Evolutionary conservation across 371 early-diverging fungal species (phyloP), one percentile per base, ranked within the genome.

Genomic region (Mucor circinelloides): DNA sequence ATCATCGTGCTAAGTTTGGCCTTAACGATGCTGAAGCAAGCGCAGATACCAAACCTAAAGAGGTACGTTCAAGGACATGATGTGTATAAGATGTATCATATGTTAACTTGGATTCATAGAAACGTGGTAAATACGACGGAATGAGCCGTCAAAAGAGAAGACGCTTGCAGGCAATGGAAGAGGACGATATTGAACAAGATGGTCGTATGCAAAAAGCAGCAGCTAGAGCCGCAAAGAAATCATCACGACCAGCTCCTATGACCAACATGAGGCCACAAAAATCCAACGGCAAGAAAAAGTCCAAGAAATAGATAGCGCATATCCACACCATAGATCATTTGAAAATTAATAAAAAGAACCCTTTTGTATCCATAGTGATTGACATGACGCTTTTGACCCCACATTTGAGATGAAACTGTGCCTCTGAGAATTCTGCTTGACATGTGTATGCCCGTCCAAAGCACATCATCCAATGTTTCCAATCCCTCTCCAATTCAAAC

Each of bases 121-220:
- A 88, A 63, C 87, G 89, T 8, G 85, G 80, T 63, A 84, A 84
- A 67, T 85, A 85, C 65, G 87, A 81, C 36, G 93, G 93, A 40
- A 85, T 93, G 76, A 85, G 87, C 19, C 82, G 93, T 36, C 76
- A 79, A 40, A 88, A 91, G 81, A 80, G 83, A 71, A 84, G 92
- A 71, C 70, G 84, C 32, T 65, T 82, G 28, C 80, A 87, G 69
- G 73, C 84, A 15, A 73, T 82, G 34, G 89, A 90, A 70, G 91
- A 91, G 46, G 83, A 85, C 54, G 84, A 86, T 54, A 68, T 76
- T 34, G 82, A 83, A 52, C 69, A 68, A 15, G 82, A 77, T 40
- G 70, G 76, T 12, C 74, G 75, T 50, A 79, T 75, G 31, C 67
- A 77, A 32, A 77, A 74, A 19, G 73, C 59, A 12, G 72, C 86